Conservation (phyloP, 2,329 filamentous ascomycete species). For the Gaeumannomyces sp. region DNA sequence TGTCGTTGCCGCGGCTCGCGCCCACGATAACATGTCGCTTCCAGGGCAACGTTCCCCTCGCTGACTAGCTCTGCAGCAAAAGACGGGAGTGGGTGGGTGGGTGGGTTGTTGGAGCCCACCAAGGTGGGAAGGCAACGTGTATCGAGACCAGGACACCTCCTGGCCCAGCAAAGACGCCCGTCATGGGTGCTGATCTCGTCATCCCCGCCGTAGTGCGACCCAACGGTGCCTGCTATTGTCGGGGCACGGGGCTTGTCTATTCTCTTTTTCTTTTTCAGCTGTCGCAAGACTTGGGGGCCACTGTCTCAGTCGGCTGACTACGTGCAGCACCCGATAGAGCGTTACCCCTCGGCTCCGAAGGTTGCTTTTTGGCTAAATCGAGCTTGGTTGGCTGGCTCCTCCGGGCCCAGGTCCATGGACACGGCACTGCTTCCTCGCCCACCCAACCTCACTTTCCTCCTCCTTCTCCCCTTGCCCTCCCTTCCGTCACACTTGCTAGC, state of each 20-base stretch:
- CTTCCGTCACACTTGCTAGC: background rate
- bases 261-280: background rate
- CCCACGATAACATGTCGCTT: too few relatives aligned
- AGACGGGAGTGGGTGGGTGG: too few relatives aligned
- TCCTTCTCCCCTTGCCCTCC: background rate
- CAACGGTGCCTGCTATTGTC: too few relatives aligned
- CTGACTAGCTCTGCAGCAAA: too few relatives aligned
- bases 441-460: background rate
- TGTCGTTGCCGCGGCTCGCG: background rate
- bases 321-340: background rate
- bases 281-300: background rate
- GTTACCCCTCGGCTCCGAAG: background rate
- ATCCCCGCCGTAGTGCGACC: too few relatives aligned
- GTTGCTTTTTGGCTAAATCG: background rate
- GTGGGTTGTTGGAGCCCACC: too few relatives aligned
- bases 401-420: slow-evolving; percentile 1
- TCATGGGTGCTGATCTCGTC: too few relatives aligned
- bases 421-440: background rate
- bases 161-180: too few relatives aligned
- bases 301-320: background rate
- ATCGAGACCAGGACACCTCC: too few relatives aligned
- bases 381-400: background rate
- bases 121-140: too few relatives aligned
- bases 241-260: too few relatives aligned
- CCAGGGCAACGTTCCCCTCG: too few relatives aligned